phyloP scores from a whole-genome alignment of 495 filamentous ascomycete species.

The Lasiosphaeria miniovina region DNA sequence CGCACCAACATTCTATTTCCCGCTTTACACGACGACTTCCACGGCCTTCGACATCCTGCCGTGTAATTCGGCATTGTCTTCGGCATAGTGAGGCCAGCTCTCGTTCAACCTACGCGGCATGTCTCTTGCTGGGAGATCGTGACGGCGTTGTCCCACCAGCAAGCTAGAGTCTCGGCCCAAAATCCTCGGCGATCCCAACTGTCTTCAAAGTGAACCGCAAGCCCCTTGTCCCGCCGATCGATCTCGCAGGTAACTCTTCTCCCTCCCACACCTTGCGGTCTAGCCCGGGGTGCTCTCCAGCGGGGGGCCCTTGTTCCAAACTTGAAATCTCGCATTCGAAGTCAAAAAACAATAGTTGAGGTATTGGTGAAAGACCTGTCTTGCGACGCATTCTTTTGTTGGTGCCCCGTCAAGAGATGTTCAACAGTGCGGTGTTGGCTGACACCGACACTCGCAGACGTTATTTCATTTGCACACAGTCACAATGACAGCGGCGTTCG shows the following conservation, averaged over 20 bases:
- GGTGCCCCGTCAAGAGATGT: conserved; percentile 1
- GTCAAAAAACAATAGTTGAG: background rate
- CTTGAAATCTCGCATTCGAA: background rate
- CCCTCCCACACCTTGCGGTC: background rate
- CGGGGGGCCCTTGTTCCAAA: background rate
- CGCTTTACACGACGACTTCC: background rate
- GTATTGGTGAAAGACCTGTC: background rate
- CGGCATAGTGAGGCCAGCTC: conserved; percentile 11
- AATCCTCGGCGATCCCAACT: background rate
- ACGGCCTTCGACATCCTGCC: conserved; percentile 8
- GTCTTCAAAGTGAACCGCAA: background rate
- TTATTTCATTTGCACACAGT: background rate
- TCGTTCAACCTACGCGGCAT: conserved; percentile 13
- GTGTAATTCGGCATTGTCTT: conserved; percentile 14
- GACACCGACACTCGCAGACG: background rate
- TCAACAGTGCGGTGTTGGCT: background rate
- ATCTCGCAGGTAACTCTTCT: background rate
- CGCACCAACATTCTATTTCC: conserved; percentile 2
- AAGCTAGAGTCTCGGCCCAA: conserved; percentile 7
- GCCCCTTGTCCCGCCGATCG: background rate
- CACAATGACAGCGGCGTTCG: conserved; percentile 24
- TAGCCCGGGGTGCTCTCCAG: background rate
- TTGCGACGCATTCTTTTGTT: background rate
- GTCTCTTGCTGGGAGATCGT: conserved; percentile 9
- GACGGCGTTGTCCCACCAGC: conserved; percentile 18